phyloP scores from a whole-genome alignment of 169 alveolate genomes.

The Plasmodium coatneyi region DNA sequence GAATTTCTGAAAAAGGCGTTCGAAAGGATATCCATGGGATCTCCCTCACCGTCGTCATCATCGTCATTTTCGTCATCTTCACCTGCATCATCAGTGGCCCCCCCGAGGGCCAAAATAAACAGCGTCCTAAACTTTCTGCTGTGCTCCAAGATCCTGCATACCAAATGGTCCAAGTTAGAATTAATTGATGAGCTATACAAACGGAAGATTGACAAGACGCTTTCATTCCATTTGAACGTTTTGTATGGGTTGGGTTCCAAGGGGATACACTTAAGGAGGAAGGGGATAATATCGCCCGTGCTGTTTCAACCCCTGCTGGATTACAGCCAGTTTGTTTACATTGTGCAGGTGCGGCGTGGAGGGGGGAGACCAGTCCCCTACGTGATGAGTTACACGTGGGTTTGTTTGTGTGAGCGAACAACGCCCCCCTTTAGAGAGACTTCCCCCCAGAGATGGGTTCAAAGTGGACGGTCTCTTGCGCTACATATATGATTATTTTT shows the following conservation, averaged over 20 bases:
- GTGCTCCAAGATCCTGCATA: constrained; percentile 12
- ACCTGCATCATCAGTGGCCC: neutral
- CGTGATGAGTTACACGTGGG: neutral
- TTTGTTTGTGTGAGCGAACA: neutral
- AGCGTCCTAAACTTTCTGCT: constrained; percentile 28
- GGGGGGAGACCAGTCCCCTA: neutral
- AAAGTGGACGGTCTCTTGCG: neutral
- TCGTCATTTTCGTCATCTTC: neutral
- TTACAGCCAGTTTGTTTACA: constrained; percentile 31
- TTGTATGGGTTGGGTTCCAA: constrained; percentile 68
- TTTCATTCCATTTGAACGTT: constrained; percentile 55
- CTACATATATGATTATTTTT: no score
- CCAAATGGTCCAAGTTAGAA: constrained; percentile 47
- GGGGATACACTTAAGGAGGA: constrained; percentile 52
- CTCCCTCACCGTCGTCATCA: neutral
- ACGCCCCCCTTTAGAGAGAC: neutral
- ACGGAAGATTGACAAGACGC: constrained; percentile 30
- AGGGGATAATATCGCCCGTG: constrained; percentile 54
- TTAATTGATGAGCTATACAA: constrained; percentile 55
- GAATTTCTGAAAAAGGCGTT: constrained; percentile 30
- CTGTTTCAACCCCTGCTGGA: constrained; percentile 51
- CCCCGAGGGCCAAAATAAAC: constrained; percentile 71
- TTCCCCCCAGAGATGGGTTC: neutral
- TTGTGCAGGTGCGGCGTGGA: constrained; percentile 27
- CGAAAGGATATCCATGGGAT: constrained; percentile 42